Evolutionary conservation across 2,329 filamentous ascomycete genomes (phyloP), one percentile per base, ranked within the genome.

Genomic region (Massarina eburnea): DNA sequence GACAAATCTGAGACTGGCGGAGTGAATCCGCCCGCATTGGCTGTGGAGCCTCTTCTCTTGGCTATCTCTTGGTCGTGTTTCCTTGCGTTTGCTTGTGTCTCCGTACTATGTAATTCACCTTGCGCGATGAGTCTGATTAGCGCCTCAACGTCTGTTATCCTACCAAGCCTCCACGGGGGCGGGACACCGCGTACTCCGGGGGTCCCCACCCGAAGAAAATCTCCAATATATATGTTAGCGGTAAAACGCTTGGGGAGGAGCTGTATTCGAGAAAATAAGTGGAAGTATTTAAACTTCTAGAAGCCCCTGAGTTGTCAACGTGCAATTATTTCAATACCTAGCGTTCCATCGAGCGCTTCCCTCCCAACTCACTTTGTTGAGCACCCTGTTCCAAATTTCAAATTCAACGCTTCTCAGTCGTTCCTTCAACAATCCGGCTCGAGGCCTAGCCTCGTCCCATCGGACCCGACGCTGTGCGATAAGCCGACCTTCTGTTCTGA

Each of bases 11-110:
- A 59, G 36, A 50, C 53, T 44, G 53, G 61, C 62, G 55, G 61
- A 63, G 52, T 59, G 54, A 49, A 57, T 15, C n/a, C 21, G 18
- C 56, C 58, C 52, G 55, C 56, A 57, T 57, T 53, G 49, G 46
- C 41, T 48, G 52, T 60, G 56, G 55, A 57, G 47, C 43, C 51
- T 52, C 45, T 39, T 18, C 18, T 39, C 64, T 69, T 66, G 66
- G 64, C 27, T 62, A 48, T 17, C 43, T 57, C 64, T 67, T 67
- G 59, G 64, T 20, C 27, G 41, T 61, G 49, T 60, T 61, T 60
- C 64, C 66, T 65, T 67, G 61, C 59, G 52, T 64, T n/a, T 66
- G 62, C 64, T 68, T 68, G 64, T 67, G 58, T 54, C 51, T 52
- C 54, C 55, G 42, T 51, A 41, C 53, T 54, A 54, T 58, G 55